Base-by-base conservation (phyloP, 164 flowering plant species). In the Dillenia suffruticosa region DNA sequence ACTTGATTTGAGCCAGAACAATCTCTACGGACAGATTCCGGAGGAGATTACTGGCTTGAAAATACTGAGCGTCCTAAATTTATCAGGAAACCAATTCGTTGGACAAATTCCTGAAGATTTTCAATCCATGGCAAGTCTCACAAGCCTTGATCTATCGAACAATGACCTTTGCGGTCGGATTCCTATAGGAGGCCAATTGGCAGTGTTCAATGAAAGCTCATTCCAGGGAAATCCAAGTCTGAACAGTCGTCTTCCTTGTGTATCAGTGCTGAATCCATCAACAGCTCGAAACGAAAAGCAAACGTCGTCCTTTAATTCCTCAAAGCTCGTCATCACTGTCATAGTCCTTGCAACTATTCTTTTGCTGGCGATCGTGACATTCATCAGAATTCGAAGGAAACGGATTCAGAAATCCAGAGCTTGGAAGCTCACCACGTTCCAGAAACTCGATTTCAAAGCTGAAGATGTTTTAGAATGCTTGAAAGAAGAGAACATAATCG, bases 341-440 rank as follows among this genome's bases (percentile, higher is more conserved):
- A 65, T 79, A 8, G 16, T 68, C 2, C 40, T 74, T 0, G 46
- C 73, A 12, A 66, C 65, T 1, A 61, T 64, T 2, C 13, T 76
- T 22, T 49, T 78, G 8, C 1, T 74, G 0, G 8, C 74, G 1
- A 16, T 62, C 3, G 57, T 57, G 0, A 71, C 75, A 0, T 56
- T 68, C 49, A 15, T 63, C 26, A 57, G 56, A 9, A 46, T 74
- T 10, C 65, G 68, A 46, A 74, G 58, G 71, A 81, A 50, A 67
- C 66, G 32, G 54, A 60, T 51, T 12, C 65, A 72, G 46, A 75
- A 70, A 47, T 81, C 87, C 0, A 72, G 65, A 50, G 69, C 80
- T 0, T 91, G 99, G 97, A 84, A 83, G 72, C 84, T 94, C 46
- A 89, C 96, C 0, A 76, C 86, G 0, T 94, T 94, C 75, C 96